Base-by-base conservation (phyloP, 2,329 filamentous ascomycete genomes). In the Claviceps fusiformis region DNA sequence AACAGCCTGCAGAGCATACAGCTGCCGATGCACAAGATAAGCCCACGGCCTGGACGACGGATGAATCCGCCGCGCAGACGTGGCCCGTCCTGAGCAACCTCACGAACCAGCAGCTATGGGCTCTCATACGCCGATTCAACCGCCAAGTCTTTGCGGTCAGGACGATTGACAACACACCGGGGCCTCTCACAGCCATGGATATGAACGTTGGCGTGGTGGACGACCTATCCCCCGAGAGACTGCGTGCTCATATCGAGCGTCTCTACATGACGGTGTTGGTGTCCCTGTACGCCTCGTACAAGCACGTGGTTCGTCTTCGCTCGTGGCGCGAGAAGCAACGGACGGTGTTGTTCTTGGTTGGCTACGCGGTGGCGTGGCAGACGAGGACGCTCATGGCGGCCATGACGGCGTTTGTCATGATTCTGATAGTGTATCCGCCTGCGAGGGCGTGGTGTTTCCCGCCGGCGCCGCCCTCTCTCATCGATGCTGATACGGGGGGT, bases 301-400 rank as follows among this genome's bases (percentile, higher is more conserved):
- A 93, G 63, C 89, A 95, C 57, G 76, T 91, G 58, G 84, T 80
- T 3, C 77, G 89, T 13, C 70, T 95, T 6, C 77, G 89, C 17
- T 92, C 87, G 1, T 95, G 89, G 89, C 77, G 80, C 5, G 89
- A 95, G 67, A 77, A 73, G 6, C 74, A 77, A 54, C 75, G 89
- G 50, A 93, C 89, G 0, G 72, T 79, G 37, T 5, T 0, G 74
- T 70, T 33, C 93, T 92, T 61, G 62, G 74, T 2, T 65, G 63
- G 0, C 57, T 81, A 0, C 71, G 89, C 24, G 85, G 93, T 64
- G 67, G 88, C n/a, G 71, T 93, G 3, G 69, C 83, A 0, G 86
- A 88, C 0, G 70, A 81, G 0, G 62, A 87, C 0, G 66, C 81
- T 1, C 37, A 41, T 41, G 37, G 37, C 37, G 37, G 37, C 37